Conservation (phyloP, 768 basidiomycete genomes). For the Solioccasus polychromus region DNA sequence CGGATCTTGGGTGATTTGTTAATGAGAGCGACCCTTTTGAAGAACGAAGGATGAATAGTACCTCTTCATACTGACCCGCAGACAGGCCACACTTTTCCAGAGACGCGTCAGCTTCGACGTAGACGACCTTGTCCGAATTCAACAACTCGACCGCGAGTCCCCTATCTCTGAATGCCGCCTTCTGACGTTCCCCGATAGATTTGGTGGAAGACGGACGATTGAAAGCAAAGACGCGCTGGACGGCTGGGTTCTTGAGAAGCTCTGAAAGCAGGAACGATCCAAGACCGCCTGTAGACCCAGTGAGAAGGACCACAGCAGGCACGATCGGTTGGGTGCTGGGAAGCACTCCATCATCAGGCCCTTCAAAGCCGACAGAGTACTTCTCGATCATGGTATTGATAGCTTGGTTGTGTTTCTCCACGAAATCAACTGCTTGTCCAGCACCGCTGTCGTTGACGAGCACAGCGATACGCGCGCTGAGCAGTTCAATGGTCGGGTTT, state of each 20-base stretch:
- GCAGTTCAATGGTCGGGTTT: too few relatives aligned
- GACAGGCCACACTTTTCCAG: conserved; percentile 29
- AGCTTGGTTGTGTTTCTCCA: conserved; percentile 3
- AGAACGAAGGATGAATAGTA: too few relatives aligned
- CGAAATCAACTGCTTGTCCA: background rate
- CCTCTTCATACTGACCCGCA: too few relatives aligned
- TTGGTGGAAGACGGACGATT: conserved; percentile 24
- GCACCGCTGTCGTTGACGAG: background rate
- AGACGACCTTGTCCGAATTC: conserved; percentile 31
- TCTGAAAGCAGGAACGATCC: conserved; percentile 37
- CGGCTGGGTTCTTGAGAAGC: conserved; percentile 20
- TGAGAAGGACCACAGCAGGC: conserved; percentile 18
- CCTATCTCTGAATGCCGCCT: conserved; percentile 34
- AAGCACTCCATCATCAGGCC: conserved; percentile 14
- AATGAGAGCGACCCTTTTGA: too few relatives aligned
- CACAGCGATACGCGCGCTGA: conserved; percentile 6
- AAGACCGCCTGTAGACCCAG: conserved; percentile 42
- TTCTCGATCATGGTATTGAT: conserved; percentile 39
- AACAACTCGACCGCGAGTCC: conserved; percentile 31
- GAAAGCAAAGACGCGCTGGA: conserved; percentile 30
- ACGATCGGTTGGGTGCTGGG: too few relatives aligned
- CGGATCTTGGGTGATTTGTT: conserved; percentile 22
- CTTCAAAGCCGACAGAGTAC: conserved; percentile 27
- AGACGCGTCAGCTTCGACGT: conserved; percentile 37
- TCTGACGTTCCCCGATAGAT: conserved; percentile 25